A percentile compares a stretch with the other conserved stretches of the same genome.
Evolutionary conservation across 225 moss, liverwort and hornwort genomes (phyloP).

Genomic region (Asterella californica): DNA sequence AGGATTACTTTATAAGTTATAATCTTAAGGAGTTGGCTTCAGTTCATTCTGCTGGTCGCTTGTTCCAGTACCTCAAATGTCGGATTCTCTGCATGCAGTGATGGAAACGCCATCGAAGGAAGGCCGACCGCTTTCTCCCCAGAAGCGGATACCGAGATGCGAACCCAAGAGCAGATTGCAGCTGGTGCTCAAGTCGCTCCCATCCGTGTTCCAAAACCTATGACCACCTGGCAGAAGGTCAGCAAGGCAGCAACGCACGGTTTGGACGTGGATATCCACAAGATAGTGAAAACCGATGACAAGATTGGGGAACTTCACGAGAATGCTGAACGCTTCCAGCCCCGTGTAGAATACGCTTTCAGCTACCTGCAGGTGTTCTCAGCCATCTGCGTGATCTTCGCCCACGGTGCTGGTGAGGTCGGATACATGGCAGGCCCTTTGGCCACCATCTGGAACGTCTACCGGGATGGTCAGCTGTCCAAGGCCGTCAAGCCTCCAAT

Average conservation of each 20-base stretch:
- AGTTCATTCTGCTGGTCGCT: background rate
- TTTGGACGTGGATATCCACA: conserved; percentile 60
- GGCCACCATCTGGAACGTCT: conserved; percentile 65
- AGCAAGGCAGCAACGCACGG: conserved; percentile 66
- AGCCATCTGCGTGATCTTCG: conserved; percentile 69
- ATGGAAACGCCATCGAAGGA: conserved; percentile 7
- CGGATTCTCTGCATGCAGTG: too few species aligned
- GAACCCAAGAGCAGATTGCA: background rate
- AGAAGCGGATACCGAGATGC: background rate
- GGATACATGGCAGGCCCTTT: conserved; percentile 75
- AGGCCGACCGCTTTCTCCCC: background rate
- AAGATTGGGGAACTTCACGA: conserved; percentile 52
- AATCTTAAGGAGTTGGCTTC: too few species aligned
- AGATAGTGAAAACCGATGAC: conserved; percentile 55
- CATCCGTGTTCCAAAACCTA: background rate
- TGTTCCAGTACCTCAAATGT: too few species aligned
- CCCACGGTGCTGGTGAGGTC: conserved; percentile 65
- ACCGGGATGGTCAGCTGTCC: conserved; percentile 35
- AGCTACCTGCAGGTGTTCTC: conserved; percentile 65
- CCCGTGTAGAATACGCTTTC: conserved; percentile 66
- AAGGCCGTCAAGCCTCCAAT: conserved; percentile 49
- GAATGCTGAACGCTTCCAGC: conserved; percentile 55
- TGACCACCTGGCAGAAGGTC: conserved; percentile 21
- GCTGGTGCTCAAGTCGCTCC: background rate
- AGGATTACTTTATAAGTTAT: too few species aligned